Evolutionary conservation across 352 stramenopile species (phyloP).

Genomic region (Thraustotheca clavata): DNA sequence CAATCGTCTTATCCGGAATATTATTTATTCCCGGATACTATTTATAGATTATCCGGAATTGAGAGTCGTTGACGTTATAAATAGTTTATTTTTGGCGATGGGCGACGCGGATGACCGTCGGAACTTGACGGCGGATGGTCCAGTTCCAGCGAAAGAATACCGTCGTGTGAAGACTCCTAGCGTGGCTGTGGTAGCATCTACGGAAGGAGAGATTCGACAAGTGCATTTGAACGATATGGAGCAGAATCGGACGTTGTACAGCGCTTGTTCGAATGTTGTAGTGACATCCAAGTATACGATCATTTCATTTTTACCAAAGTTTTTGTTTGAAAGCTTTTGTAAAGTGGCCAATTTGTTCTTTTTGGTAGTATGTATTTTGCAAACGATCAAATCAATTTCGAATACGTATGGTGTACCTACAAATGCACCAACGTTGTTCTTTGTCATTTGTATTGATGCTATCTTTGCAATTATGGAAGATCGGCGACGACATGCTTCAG

Average conservation of each 20-base stretch:
- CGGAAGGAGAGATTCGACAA: constrained; percentile 25
- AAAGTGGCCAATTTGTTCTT: constrained; percentile 93
- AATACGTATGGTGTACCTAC: constrained; percentile 76
- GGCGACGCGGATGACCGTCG: background rate
- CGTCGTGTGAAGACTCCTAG: background rate
- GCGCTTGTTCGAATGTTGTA: constrained; percentile 72
- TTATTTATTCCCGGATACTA: constrained; percentile 16
- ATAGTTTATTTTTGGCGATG: background rate
- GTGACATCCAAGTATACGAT: constrained; percentile 87
- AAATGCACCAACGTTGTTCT: constrained; percentile 73
- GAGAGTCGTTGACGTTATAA: background rate
- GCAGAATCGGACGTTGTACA: constrained; percentile 48
- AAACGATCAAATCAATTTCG: constrained; percentile 72
- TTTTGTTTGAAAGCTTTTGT: constrained; percentile 79
- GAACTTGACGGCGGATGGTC: background rate
- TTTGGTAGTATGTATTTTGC: constrained; percentile 84
- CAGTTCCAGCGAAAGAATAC: background rate
- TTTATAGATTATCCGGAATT: background rate
- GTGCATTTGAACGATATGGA: constrained; percentile 69
- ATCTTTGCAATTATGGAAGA: constrained; percentile 88
- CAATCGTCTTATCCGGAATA: background rate
- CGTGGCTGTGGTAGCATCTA: background rate
- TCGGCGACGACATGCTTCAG: constrained; percentile 56
- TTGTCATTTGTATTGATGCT: constrained; percentile 87
- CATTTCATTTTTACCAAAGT: constrained; percentile 82